A percentile compares a stretch with the other conserved stretches of the same genome.
These are phyloP conservation scores for Monosporascus sp. DNA, from an alignment of 2,329 filamentous ascomycete species.

Conservation along the genomic window DNA sequence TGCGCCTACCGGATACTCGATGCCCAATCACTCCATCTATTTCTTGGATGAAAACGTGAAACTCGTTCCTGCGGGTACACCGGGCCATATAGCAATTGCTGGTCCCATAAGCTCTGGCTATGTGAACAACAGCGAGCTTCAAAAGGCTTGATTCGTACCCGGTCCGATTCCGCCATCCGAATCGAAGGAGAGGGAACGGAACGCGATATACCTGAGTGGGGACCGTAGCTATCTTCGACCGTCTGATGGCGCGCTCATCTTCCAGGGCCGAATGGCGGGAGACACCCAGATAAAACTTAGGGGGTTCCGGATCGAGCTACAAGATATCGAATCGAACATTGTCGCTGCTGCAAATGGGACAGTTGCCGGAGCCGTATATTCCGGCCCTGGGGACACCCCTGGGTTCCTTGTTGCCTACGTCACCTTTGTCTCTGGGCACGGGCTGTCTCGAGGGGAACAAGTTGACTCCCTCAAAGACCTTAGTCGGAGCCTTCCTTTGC, in stretches of 20 bases:
- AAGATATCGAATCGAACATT: conserved; percentile 29
- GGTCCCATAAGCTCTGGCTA: conserved; percentile 24
- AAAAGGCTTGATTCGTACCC: conserved; percentile 17
- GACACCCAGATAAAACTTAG: conserved; percentile 37
- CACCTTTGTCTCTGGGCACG: conserved; percentile 4
- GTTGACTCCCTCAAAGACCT: conserved; percentile 8
- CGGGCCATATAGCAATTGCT: conserved; percentile 12
- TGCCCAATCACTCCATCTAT: conserved; percentile 3
- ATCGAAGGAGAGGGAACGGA: conserved; percentile 10
- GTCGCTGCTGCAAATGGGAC: conserved; percentile 1
- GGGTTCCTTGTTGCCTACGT: conserved; percentile 20
- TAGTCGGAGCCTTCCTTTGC: conserved; percentile 17
- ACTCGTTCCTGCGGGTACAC: conserved; percentile 6
- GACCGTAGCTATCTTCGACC: conserved; percentile 27
- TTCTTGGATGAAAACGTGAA: conserved; percentile 2
- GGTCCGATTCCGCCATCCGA: background rate
- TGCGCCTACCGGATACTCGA: too few species aligned
- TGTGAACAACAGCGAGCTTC: conserved; percentile 18
- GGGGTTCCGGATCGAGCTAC: conserved; percentile 38
- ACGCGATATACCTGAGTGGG: conserved; percentile 31
- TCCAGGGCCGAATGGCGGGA: conserved; percentile 30
- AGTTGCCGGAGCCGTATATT: conserved; percentile 1
- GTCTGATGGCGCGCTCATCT: conserved; percentile 25
- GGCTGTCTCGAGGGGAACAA: background rate
- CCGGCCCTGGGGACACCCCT: background rate